Evolutionary conservation across 1,139 yeast species (phyloP), one percentile per base, ranked within the genome.

Genomic region (Yamadazyma oceani): DNA sequence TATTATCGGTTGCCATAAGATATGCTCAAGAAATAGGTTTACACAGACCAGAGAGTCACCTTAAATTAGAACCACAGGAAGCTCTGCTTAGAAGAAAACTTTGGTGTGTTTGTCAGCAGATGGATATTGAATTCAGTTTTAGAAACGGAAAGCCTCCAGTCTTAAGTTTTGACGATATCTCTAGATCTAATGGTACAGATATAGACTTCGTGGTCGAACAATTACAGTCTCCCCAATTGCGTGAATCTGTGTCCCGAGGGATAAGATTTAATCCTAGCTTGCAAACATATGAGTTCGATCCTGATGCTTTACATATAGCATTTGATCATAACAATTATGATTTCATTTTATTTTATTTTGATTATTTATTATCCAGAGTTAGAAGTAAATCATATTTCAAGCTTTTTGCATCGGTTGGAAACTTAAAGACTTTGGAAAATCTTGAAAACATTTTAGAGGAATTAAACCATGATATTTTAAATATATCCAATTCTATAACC

Each of bases 11-110:
- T 3, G 82, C 82, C 1, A 67, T 78, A 3, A 63, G 87, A 37
- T 72, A 68, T 45, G 85, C 86, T 0, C 80, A 75, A 46, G 83
- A 78, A 32, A 57, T 82, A 43, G 94, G 94, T 0, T 60, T 85
- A 16, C 85, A 85, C 50, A 61, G 87, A 21, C 62, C 63, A 6
- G 87, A 82, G 45, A 58, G 75, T 2, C 71, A 70, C 38, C 44
- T 49, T 3, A 64, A 68, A 1, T 47, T 76, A 14, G 38, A 66
- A 0, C 45, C 48, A 0, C 58, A 54, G 3, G 82, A 78, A 32
- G 60, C 61, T 5, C 47, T 54, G 3, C 53, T 58, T 8, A 59
- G 79, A 17, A 58, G 73, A 27, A 54, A 56, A 6, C 38, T 80
- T 2, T 85, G 85, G 80, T 73, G 81, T 76, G 38, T 61, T 17